These are phyloP conservation scores for Euphorbia schlechtendalii DNA, from an alignment of 441 rosid genomes.

Conservation along the genomic window DNA sequence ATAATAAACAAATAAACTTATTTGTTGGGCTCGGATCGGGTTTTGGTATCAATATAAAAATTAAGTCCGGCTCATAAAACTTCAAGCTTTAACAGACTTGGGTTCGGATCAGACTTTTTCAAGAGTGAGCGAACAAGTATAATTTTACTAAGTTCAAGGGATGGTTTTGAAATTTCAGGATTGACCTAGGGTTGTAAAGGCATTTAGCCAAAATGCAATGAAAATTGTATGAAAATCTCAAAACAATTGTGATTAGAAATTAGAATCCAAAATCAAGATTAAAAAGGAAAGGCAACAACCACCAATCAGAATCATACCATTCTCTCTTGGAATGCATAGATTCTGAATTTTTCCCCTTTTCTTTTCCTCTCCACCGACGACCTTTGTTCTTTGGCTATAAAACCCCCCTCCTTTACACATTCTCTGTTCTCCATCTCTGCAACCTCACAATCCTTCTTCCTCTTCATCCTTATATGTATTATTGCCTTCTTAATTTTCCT, in stretches of 20 bases:
- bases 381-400: not conserved
- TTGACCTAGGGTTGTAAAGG: not conserved
- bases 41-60: too few species aligned
- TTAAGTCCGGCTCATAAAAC: too few species aligned
- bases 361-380: conserved; percentile 16
- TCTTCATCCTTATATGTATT: not conserved
- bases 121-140: too few species aligned
- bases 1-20: too few species aligned
- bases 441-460: not conserved
- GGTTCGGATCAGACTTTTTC: too few species aligned
- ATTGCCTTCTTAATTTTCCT: not conserved
- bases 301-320: not conserved
- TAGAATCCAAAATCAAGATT: not conserved
- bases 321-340: not conserved
- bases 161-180: too few species aligned
- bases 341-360: not conserved
- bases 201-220: too few species aligned
- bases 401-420: too few species aligned
- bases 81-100: too few species aligned
- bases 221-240: too few species aligned
- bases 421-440: not conserved
- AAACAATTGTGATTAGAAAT: not conserved
- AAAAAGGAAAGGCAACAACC: not conserved
- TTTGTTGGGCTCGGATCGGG: too few species aligned
- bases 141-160: too few species aligned